Evolutionary conservation across 2,329 filamentous ascomycete genomes (phyloP).

Genomic region (Fusarium staphyleae): DNA sequence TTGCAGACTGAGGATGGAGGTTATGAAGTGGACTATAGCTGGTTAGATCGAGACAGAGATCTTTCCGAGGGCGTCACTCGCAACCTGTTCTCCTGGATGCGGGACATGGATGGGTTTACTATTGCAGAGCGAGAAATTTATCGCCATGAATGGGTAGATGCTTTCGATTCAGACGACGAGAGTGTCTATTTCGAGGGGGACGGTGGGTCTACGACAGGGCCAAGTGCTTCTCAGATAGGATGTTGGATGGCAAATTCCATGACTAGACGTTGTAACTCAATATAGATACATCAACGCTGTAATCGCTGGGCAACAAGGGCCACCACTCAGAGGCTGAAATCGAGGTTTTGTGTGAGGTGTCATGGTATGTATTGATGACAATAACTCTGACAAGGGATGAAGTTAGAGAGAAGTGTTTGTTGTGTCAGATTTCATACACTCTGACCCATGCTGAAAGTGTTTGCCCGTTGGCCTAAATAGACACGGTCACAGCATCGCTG

Average conservation of each 20-base stretch:
- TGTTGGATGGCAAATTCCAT: conserved; percentile 2
- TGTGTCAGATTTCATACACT: too few species aligned
- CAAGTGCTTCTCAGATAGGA: background rate
- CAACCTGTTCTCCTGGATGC: conserved; percentile 20
- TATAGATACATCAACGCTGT: background rate
- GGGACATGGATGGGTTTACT: conserved; percentile 10
- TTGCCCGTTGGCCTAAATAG: too few species aligned
- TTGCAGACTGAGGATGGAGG: background rate
- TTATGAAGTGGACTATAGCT: conserved; percentile 5
- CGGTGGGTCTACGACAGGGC: conserved; percentile 1
- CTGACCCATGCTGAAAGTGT: too few species aligned
- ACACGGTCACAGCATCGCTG: too few species aligned
- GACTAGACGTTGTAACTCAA: conserved; percentile 3
- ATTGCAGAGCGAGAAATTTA: conserved; percentile 20
- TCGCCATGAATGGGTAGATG: conserved; percentile 18
- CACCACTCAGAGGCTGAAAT: too few species aligned
- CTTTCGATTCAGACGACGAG: conserved; percentile 14
- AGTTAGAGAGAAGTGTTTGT: too few species aligned
- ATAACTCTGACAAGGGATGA: too few species aligned
- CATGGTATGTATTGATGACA: too few species aligned
- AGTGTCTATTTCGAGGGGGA: conserved; percentile 3
- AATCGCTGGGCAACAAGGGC: too few species aligned
- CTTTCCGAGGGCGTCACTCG: conserved; percentile 9
- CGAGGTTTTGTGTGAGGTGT: too few species aligned
- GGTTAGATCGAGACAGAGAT: conserved; percentile 18